Conservation (phyloP, 768 basidiomycete genomes). For the Pleurotus salmoneostramineus region DNA sequence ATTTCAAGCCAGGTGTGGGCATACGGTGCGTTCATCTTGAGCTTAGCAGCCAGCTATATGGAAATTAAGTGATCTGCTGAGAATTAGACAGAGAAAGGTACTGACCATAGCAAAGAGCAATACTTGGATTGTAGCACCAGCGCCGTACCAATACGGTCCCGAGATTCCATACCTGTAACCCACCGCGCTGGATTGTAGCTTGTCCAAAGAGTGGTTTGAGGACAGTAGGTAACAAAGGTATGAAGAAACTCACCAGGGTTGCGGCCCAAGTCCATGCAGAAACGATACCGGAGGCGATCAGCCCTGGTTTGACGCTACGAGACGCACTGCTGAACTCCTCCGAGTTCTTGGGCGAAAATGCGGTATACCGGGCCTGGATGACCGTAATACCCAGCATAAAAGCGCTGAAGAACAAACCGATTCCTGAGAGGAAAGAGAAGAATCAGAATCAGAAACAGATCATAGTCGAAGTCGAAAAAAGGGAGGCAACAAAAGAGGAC, state of each 20-base stretch:
- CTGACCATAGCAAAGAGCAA: conserved; percentile 82
- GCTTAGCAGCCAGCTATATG: conserved; percentile 76
- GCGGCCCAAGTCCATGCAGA: conserved; percentile 93
- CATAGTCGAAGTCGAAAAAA: neutral
- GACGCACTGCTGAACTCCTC: conserved; percentile 86
- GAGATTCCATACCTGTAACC: conserved; percentile 84
- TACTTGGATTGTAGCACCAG: conserved; percentile 86
- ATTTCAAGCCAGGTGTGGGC: conserved; percentile 91
- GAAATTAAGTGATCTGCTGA: neutral
- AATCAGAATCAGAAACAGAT: neutral
- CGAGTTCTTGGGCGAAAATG: conserved; percentile 71
- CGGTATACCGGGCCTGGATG: conserved; percentile 81
- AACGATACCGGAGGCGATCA: conserved; percentile 91
- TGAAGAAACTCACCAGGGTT: conserved; percentile 46
- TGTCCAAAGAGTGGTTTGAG: neutral
- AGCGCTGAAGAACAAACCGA: conserved; percentile 82
- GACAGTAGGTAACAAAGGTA: neutral
- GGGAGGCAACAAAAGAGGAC: neutral
- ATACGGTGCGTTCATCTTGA: conserved; percentile 88
- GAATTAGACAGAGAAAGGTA: neutral
- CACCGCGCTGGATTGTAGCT: conserved; percentile 77
- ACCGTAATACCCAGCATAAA: conserved; percentile 79
- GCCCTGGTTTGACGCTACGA: conserved; percentile 81
- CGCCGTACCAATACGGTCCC: conserved; percentile 90
- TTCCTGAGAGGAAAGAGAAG: conserved; percentile 41